Base-by-base conservation (phyloP, 345 rosid genomes). In the Boechera divaricarpa region DNA sequence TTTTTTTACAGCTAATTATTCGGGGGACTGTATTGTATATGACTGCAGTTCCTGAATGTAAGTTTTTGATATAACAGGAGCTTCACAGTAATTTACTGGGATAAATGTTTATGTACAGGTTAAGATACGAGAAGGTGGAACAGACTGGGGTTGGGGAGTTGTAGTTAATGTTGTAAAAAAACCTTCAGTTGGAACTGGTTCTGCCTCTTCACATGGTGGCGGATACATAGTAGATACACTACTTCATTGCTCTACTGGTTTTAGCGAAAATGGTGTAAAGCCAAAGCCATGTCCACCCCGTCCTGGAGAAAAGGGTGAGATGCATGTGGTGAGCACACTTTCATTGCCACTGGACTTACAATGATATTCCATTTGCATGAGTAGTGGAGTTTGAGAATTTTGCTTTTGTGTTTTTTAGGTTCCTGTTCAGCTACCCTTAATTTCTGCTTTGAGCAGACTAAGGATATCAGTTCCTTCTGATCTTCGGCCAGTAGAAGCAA, bases 101-200 rank as follows among this genome's bases (percentile, higher is more conserved):
- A 10, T 21, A 21, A 5, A 29, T 74, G 56, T 77, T 81, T 73
- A 56, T 80, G 57, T 82, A 72, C 88, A 95, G 99, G 81, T 95
- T 82, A 92, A 86, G 79, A 87, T 95, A 71, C 87, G 96, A 81
- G 98, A 92, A 90, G 97, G 97, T 72, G 94, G 94, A 72, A 91
- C 87, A 36, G 98, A 92, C 66, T 95, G 99, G 99, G 99, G 99
- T 24, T 95, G 98, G 99, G 98, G 97, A 74, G 96, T 95, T 77
- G 99, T 88, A 57, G 96, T 95, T 36, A 92, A 91, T 88, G 97
- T 92, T 71, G 87, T 95, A 5, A 95, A 91, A 80, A 91, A 86
- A 75, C 76, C 93, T 39, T 82, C 91, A 18, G 75, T 86, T 72
- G 82, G 82, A 73, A 62, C 69, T 54, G 87, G 87, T 59, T 63